phyloP scores from a whole-genome alignment of 2,329 filamentous ascomycete genomes.

The Fusarium setosum region DNA sequence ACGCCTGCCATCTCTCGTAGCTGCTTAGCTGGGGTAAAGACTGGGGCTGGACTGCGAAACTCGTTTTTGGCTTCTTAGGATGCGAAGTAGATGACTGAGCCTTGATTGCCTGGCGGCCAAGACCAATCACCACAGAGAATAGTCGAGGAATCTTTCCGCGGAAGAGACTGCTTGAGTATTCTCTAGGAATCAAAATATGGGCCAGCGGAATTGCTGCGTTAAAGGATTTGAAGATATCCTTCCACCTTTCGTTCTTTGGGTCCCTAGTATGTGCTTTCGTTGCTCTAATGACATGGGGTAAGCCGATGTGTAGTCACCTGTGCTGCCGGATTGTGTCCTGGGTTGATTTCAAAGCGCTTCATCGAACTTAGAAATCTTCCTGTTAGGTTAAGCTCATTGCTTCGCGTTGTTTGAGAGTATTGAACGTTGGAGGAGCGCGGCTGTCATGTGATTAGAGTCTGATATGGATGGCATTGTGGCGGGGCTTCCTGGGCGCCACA shows the following conservation, averaged over 20 bases:
- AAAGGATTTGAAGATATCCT: too few relatives aligned
- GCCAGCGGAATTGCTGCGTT: too few relatives aligned
- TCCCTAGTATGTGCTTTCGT: too few relatives aligned
- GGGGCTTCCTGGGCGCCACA: not conserved
- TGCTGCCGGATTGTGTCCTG: too few relatives aligned
- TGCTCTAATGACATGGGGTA: too few relatives aligned
- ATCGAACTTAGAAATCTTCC: not conserved
- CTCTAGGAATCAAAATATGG: too few relatives aligned
- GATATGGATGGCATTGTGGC: slow-evolving; percentile 1
- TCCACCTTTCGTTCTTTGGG: too few relatives aligned
- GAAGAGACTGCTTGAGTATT: too few relatives aligned
- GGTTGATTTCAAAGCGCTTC: too few relatives aligned
- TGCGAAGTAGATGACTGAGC: not conserved
- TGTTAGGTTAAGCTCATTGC: too few relatives aligned
- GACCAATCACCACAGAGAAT: not conserved
- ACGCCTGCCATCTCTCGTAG: not conserved
- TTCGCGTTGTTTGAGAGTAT: not conserved
- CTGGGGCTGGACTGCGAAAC: not conserved
- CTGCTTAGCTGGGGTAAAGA: not conserved
- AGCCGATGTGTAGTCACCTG: too few relatives aligned
- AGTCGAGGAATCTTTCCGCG: not conserved
- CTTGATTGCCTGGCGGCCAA: not conserved
- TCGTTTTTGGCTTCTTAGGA: not conserved
- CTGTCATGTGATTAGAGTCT: slow-evolving; percentile 10
- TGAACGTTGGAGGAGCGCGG: not conserved